Conservation (phyloP, 2,329 filamentous ascomycete species). For the Verticillium nubilum region DNA sequence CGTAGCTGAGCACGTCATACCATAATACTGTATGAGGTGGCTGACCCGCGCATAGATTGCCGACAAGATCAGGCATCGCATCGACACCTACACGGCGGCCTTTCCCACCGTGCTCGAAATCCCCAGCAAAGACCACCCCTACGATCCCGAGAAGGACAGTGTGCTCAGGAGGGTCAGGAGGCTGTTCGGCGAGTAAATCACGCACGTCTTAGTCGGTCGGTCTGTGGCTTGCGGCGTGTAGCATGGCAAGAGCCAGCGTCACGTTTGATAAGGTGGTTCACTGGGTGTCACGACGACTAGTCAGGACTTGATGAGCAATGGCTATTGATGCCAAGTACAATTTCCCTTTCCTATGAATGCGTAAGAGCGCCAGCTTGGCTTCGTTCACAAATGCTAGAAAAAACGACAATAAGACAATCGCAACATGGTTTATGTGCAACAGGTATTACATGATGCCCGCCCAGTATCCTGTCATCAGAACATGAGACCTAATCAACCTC, state of each 20-base stretch:
- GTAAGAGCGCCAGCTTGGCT: not conserved
- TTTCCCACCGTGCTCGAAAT: constrained; percentile 98
- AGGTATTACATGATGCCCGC: not conserved
- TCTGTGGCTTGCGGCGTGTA: not conserved
- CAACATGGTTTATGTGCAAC: not conserved
- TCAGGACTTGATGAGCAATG: not conserved
- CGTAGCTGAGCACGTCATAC: constrained; percentile 18
- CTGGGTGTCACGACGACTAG: not conserved
- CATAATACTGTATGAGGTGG: not conserved
- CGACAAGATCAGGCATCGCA: constrained; percentile 83
- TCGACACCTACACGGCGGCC: constrained; percentile 88
- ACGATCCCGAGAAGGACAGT: constrained; percentile 98
- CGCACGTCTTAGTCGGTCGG: not conserved
- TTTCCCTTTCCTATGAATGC: not conserved
- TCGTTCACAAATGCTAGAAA: not conserved
- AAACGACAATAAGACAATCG: not conserved
- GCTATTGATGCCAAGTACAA: not conserved
- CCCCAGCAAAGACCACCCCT: constrained; percentile 97
- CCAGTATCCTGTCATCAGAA: not conserved
- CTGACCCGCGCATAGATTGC: constrained; percentile 62
- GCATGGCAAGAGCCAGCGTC: not conserved
- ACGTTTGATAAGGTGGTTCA: not conserved
- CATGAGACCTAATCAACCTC: not conserved
- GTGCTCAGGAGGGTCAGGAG: constrained; percentile 79
- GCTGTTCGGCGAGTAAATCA: constrained; percentile 59